phyloP scores from a whole-genome alignment of 305 asterid species.

The Fraxinus sp. region DNA sequence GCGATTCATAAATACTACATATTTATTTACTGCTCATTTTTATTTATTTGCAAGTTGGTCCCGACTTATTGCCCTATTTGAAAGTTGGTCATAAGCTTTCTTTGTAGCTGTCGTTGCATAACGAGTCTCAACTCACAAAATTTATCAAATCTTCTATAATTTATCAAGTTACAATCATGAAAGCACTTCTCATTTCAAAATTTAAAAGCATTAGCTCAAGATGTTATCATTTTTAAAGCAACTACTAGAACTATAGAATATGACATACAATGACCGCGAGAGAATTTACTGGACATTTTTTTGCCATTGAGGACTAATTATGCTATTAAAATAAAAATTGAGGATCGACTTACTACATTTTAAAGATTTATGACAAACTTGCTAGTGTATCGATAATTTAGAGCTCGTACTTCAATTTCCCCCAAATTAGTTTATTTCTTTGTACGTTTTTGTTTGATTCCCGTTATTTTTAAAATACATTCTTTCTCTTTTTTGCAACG shows the following conservation, averaged over 20 bases:
- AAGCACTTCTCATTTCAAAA: no score
- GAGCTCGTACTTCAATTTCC: no score
- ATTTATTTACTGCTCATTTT: not conserved
- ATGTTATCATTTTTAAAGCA: no score
- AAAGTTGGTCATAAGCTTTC: not conserved
- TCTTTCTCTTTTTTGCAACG: no score
- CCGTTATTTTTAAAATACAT: no score
- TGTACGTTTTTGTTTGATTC: no score
- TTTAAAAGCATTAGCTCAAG: not conserved
- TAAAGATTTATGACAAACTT: not conserved
- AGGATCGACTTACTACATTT: not conserved
- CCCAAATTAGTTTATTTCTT: no score
- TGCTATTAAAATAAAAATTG: not conserved
- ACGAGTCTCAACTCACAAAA: not conserved
- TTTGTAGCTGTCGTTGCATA: not conserved
- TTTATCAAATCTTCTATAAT: not conserved
- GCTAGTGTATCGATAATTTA: not conserved
- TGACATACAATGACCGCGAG: not conserved
- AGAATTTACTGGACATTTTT: not conserved
- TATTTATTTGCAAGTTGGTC: not conserved
- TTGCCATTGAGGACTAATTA: not conserved
- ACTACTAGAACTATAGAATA: no score
- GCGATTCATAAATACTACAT: no score
- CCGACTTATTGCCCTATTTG: not conserved
- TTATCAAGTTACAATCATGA: not conserved